Percentiles rank a stretch among this genome's conserved stretches.
These are phyloP conservation scores for Magnaporthiopsis incrustans DNA, from an alignment of 2,329 filamentous ascomycete species.

Conservation along the genomic window DNA sequence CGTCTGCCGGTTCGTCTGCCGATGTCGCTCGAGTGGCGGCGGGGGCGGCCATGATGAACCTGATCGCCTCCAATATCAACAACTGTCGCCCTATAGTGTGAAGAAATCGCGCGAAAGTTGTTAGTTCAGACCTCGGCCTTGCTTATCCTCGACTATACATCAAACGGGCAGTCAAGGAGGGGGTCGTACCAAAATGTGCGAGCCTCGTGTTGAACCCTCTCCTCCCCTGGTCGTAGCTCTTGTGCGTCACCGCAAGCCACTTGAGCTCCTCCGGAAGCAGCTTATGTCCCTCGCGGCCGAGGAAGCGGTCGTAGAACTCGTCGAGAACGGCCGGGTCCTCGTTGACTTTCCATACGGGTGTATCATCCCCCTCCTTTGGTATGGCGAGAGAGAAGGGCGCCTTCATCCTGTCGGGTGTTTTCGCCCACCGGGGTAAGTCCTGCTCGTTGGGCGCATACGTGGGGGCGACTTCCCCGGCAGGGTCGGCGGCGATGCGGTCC, in stretches of 20 bases:
- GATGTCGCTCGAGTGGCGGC: neutral
- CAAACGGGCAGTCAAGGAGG: neutral
- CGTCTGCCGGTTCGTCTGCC: neutral
- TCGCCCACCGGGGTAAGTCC: constrained; percentile 54
- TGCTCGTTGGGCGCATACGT: constrained; percentile 7
- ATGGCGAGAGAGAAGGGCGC: constrained; percentile 57
- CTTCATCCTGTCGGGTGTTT: constrained; percentile 63
- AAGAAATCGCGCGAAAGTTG: neutral
- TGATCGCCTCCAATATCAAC: constrained; percentile 19
- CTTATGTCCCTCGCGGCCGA: constrained; percentile 65
- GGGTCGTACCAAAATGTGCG: constrained; percentile 65
- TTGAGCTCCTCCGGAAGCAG: constrained; percentile 85
- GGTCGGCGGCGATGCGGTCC: constrained; percentile 6
- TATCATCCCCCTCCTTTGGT: constrained; percentile 41
- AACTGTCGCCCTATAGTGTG: constrained; percentile 17
- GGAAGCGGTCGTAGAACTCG: constrained; percentile 65
- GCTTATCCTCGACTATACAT: neutral
- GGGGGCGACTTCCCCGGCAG: neutral
- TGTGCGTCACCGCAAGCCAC: constrained; percentile 95
- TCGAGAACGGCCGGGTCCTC: constrained; percentile 66
- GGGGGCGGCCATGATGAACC: constrained; percentile 17
- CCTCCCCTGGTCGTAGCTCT: constrained; percentile 93
- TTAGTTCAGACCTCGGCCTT: neutral
- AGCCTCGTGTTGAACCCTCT: constrained; percentile 91
- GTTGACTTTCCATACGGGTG: constrained; percentile 61